Percentiles rank a stretch among this genome's conserved stretches.
Conservation (phyloP, 352 stramenopile genomes). For the Hyaloperonospora brassicae region DNA sequence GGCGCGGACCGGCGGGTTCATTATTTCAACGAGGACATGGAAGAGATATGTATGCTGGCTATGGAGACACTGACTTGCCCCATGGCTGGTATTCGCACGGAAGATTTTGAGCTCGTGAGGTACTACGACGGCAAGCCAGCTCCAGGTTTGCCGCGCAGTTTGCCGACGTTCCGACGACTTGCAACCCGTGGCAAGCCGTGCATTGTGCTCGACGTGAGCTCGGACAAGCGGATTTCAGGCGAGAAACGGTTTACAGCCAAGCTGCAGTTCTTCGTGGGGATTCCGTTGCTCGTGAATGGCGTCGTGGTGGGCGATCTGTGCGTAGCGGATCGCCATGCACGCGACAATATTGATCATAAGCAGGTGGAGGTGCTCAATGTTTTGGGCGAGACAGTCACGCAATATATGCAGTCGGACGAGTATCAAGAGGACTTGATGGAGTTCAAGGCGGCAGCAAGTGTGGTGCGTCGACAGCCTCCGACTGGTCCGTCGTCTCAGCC, state of each 20-base stretch:
- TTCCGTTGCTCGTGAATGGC: conserved; percentile 74
- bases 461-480: conserved; percentile 18
- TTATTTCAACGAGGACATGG: conserved; percentile 86
- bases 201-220: conserved; percentile 81
- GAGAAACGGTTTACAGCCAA: conserved; percentile 79
- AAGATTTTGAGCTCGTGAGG: conserved; percentile 82
- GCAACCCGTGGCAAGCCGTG: conserved; percentile 81
- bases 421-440: conserved; percentile 69
- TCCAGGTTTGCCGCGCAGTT: conserved; percentile 52
- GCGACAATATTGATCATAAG: conserved; percentile 77
- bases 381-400: conserved; percentile 78
- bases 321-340: conserved; percentile 69
- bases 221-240: conserved; percentile 82
- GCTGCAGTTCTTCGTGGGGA: conserved; percentile 84
- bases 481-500: conserved; percentile 12
- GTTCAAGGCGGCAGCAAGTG: conserved; percentile 48
- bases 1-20: conserved; percentile 50
- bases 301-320: conserved; percentile 83
- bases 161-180: conserved; percentile 82
- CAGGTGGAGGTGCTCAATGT: conserved; percentile 82
- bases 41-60: conserved; percentile 81
- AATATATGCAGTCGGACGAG: conserved; percentile 83
- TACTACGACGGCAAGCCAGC: conserved; percentile 57
- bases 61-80: conserved; percentile 83
- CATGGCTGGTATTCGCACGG: conserved; percentile 82